Evolutionary conservation across 2,329 filamentous ascomycete species (phyloP), one percentile per base, ranked within the genome.

Genomic region (Diplodia seriata): DNA sequence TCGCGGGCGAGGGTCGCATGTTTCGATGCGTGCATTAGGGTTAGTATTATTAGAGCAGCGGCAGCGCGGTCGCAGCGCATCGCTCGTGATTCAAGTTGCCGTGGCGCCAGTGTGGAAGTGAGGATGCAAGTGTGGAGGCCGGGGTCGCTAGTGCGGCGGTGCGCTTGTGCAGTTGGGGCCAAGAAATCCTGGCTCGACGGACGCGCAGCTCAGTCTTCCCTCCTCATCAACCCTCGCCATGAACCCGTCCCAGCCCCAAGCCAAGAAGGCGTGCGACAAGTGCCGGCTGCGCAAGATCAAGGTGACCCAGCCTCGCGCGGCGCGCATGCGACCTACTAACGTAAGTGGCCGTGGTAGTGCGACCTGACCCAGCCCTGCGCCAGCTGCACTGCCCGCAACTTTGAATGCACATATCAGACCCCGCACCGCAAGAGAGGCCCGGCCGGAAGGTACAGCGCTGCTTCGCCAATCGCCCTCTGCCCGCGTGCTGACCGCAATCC

Each of bases 181-280:
- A 61, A 61, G 57, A 61, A 61, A 61, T 61, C 40, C 57, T 61
- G 57, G 57, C 47, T 49, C 40, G 26, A 38, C 31, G 12, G 12
- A 23, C 26, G 26, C 40, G 14, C 36, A n/a, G n/a, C 55, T 26
- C 26, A 31, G 18, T 29, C 38, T 26, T 61, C 29, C 56, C 40
- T 49, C 57, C 55, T 61, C 57, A 49, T 12, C 38, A 36, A 20
- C 26, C 36, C 36, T 38, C 23, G 29, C 26, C 57, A 61, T 61
- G 57, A 61, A 61, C 57, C 57, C 57, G 15, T n/a, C 38, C 38
- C 26, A 43, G 57, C 29, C 57, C 26, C 23, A 31, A 15, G 57
- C 61, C 33, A 64, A 64, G 26, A 64, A 64, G 50, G 63, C 63
- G 23, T 66, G 63, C 63, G 63, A 66, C 53, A 51, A 66, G 51